Percentiles rank a stretch among this genome's conserved stretches.
Conservation (phyloP, 352 stramenopile genomes). For the Globisporangium nodosum region DNA sequence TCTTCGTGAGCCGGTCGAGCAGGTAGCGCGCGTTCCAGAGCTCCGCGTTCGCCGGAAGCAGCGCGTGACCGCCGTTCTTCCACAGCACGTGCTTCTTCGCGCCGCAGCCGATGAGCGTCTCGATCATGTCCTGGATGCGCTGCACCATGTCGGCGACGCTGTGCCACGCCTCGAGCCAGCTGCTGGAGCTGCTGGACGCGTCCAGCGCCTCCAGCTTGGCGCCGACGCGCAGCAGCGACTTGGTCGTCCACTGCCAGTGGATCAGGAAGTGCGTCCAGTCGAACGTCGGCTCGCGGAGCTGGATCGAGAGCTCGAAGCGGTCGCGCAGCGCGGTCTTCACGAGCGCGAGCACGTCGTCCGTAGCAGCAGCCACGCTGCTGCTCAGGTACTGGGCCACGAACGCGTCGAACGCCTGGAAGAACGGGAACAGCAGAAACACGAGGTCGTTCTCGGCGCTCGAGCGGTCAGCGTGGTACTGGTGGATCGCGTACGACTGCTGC, state of each 20-base stretch:
- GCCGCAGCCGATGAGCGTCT: conserved; percentile 57
- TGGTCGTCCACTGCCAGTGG: conserved; percentile 75
- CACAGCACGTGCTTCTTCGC: conserved; percentile 84
- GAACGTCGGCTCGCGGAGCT: conserved; percentile 42
- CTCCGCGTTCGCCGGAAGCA: conserved; percentile 53
- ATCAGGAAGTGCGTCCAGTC: conserved; percentile 84
- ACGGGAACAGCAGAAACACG: conserved; percentile 64
- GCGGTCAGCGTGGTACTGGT: conserved; percentile 66
- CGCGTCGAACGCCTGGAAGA: conserved; percentile 54
- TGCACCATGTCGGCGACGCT: conserved; percentile 64
- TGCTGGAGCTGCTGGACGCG: background rate
- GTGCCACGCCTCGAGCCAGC: conserved; percentile 31
- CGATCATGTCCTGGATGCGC: conserved; percentile 65
- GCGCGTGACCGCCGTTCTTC: conserved; percentile 89
- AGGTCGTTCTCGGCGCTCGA: conserved; percentile 70
- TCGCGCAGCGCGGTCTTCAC: conserved; percentile 45
- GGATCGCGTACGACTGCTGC: conserved; percentile 81
- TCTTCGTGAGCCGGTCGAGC: conserved; percentile 56
- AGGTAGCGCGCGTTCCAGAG: conserved; percentile 73
- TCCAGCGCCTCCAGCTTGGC: background rate
- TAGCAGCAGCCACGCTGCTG: conserved; percentile 4
- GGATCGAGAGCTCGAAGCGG: conserved; percentile 76
- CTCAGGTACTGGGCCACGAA: conserved; percentile 32
- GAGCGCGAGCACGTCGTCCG: conserved; percentile 13
- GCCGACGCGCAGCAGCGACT: conserved; percentile 38